Evolutionary conservation across 2,329 filamentous ascomycete genomes (phyloP).

Genomic region (Pseudocercospora pini-densiflorae): DNA sequence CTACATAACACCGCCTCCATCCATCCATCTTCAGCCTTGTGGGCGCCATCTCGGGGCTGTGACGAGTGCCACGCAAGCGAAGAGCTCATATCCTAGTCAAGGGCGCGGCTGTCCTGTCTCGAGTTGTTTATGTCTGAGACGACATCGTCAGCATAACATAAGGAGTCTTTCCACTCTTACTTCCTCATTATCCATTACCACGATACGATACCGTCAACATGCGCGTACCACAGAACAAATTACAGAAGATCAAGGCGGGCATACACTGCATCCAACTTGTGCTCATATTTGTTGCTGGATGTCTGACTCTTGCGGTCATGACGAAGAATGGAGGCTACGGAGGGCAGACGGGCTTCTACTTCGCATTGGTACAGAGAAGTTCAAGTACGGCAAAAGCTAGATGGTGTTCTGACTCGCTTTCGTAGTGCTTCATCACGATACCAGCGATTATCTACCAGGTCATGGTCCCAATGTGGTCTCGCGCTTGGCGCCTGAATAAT

Average conservation of each 20-base stretch:
- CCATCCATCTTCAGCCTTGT: not conserved
- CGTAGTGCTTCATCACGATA: conserved; percentile 63
- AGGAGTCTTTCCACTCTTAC: not conserved
- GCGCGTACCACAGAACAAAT: conserved; percentile 51
- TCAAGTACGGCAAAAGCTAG: not conserved
- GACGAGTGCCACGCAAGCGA: conserved; percentile 22
- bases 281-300: conserved; percentile 63
- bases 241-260: conserved; percentile 61
- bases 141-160: conserved; percentile 11
- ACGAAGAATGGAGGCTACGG: conserved; percentile 59
- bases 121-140: conserved; percentile 20
- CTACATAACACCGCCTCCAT: not conserved
- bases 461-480: conserved; percentile 65
- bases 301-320: conserved; percentile 62
- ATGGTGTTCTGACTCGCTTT: not conserved
- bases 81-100: conserved; percentile 8
- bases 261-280: conserved; percentile 60
- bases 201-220: conserved; percentile 34
- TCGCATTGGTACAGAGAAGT: conserved; percentile 56
- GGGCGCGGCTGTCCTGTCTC: conserved; percentile 10
- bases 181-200: not conserved
- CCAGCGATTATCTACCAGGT: conserved; percentile 64
- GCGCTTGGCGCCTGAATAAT: conserved; percentile 62
- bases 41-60: conserved; percentile 2
- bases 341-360: conserved; percentile 61